Percentiles rank a stretch among this genome's conserved stretches.
Conservation (phyloP, 2,329 filamentous ascomycete species). For the Fusarium sp. region DNA sequence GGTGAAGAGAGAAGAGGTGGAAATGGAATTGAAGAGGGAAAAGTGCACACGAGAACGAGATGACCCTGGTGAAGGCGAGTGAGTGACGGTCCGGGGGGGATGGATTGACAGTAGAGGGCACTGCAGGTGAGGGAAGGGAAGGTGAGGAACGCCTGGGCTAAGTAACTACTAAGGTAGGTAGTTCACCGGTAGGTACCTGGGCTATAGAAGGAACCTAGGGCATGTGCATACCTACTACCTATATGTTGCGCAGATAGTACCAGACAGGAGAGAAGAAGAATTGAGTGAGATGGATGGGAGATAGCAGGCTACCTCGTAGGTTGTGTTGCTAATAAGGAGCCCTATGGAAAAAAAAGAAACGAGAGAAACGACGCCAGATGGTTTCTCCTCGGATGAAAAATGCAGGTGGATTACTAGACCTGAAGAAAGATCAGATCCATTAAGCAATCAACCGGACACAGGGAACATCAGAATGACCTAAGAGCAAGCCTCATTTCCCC, state of each 20-base stretch:
- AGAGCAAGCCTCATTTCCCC: conserved; percentile 3
- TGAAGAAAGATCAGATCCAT: background rate
- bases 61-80: conserved; percentile 17
- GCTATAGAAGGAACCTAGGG: background rate
- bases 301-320: background rate
- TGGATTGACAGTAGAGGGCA: background rate
- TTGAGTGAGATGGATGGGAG: background rate
- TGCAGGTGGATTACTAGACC: background rate
- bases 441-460: background rate
- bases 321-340: background rate
- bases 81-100: background rate
- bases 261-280: background rate
- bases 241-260: background rate
- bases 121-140: conserved; percentile 17
- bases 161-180: too few relatives aligned
- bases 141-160: conserved; percentile 4
- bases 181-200: background rate
- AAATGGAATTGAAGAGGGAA: conserved; percentile 30
- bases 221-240: background rate
- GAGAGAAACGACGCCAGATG: background rate
- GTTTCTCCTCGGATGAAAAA: background rate
- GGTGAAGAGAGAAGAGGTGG: conserved; percentile 12
- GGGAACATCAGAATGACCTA: conserved; percentile 19
- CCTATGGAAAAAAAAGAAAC: background rate
- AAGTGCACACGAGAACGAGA: conserved; percentile 28